Evolutionary conservation across 1,284 basidiomycete species (phyloP).

Genomic region (Cutaneotrichosporon mucoides): DNA sequence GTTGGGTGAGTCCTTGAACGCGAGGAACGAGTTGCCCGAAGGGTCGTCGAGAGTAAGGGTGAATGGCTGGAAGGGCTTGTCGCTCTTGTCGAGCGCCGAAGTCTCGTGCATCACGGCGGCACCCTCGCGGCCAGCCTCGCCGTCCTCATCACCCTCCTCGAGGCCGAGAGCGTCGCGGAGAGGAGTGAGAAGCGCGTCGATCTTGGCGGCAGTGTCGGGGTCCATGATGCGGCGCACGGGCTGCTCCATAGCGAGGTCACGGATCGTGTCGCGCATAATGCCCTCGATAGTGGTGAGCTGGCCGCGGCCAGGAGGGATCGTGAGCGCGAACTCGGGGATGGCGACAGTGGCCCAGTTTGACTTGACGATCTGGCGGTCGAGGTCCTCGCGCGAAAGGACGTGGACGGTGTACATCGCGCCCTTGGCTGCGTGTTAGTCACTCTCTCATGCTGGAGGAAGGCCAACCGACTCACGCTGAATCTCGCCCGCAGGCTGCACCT

Average conservation of each 20-base stretch:
- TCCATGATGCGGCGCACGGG: slow-evolving; percentile 80
- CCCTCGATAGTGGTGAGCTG: slow-evolving; percentile 97
- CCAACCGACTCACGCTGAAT: slow-evolving; percentile 67
- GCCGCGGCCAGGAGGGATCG: slow-evolving; percentile 81
- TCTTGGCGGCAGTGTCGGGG: slow-evolving; percentile 69
- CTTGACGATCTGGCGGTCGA: slow-evolving; percentile 92
- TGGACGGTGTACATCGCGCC: slow-evolving; percentile 71
- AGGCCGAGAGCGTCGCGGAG: slow-evolving; percentile 69
- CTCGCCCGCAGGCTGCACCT: slow-evolving; percentile 84
- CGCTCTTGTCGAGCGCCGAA: slow-evolving; percentile 41
- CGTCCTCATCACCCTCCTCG: slow-evolving; percentile 55
- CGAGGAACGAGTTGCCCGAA: slow-evolving; percentile 89
- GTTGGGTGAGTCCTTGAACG: slow-evolving; percentile 71
- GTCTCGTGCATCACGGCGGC: slow-evolving; percentile 13
- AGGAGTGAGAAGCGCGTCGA: slow-evolving; percentile 69
- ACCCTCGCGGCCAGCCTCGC: slow-evolving; percentile 35
- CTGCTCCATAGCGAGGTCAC: slow-evolving; percentile 81
- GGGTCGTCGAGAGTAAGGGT: slow-evolving; percentile 88
- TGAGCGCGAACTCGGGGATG: slow-evolving; percentile 86
- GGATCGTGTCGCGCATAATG: slow-evolving; percentile 74
- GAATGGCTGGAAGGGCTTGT: slow-evolving; percentile 64
- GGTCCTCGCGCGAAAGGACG: slow-evolving; percentile 69
- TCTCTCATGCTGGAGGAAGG: too few species aligned
- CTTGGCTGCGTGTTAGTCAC: slow-evolving; percentile 45
- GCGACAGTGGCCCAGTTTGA: slow-evolving; percentile 74